Conservation (phyloP, 2,329 filamentous ascomycete genomes). For the Acephala macrosclerotiorum region DNA sequence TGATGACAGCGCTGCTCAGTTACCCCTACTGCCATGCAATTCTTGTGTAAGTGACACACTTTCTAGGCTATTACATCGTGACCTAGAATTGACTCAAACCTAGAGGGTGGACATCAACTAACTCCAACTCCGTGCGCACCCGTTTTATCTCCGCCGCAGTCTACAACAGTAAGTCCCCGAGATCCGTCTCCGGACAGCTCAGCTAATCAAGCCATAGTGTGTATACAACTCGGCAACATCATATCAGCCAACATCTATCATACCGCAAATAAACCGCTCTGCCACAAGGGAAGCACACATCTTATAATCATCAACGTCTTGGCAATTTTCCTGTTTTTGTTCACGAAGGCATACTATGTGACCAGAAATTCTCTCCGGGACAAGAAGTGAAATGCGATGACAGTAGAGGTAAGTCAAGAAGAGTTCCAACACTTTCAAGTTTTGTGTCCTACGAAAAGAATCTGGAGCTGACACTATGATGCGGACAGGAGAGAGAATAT, state of each 20-base stretch:
- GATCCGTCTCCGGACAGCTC: not conserved
- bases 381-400: constrained; percentile 53
- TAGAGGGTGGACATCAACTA: constrained; percentile 56
- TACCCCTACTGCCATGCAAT: constrained; percentile 44
- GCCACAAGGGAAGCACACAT: constrained; percentile 63
- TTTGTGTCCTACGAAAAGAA: not conserved
- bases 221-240: constrained; percentile 50
- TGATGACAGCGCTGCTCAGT: constrained; percentile 43
- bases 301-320: constrained; percentile 57
- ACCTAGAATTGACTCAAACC: not conserved
- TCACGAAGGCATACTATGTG: constrained; percentile 57
- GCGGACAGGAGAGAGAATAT: not conserved
- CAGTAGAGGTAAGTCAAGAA: constrained; percentile 45
- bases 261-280: constrained; percentile 60
- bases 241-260: constrained; percentile 56
- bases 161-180: constrained; percentile 56
- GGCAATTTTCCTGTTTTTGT: constrained; percentile 57
- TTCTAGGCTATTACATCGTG: not conserved
- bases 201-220: constrained; percentile 19
- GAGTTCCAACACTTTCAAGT: not conserved
- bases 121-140: constrained; percentile 68
- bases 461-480: not conserved
- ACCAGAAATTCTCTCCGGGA: constrained; percentile 51
- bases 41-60: constrained; percentile 23
- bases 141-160: constrained; percentile 67